Conservation (phyloP, 768 basidiomycete genomes). For the Trametes cingulata region DNA sequence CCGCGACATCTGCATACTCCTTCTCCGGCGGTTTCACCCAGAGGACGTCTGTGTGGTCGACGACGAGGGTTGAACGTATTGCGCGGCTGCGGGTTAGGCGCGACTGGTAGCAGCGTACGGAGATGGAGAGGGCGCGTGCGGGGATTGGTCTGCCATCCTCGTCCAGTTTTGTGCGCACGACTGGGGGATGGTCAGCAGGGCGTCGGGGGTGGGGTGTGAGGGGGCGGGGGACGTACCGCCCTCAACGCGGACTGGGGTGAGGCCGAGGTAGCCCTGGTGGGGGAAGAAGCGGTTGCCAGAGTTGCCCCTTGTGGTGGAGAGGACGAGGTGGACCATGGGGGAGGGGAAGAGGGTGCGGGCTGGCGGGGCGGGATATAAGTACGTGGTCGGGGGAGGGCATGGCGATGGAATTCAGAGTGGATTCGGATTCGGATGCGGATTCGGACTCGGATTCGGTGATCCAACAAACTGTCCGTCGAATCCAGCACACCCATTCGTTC, state of each 20-base stretch:
- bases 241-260: conserved; percentile 78
- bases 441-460: conserved; percentile 18
- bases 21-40: conserved; percentile 66
- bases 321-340: conserved; percentile 70
- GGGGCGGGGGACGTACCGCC: conserved; percentile 51
- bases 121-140: conserved; percentile 66
- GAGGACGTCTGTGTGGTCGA: conserved; percentile 63
- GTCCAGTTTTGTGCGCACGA: conserved; percentile 71
- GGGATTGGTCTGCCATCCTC: conserved; percentile 67
- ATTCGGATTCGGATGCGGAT: conserved; percentile 49
- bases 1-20: conserved; percentile 61
- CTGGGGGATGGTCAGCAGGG: conserved; percentile 35
- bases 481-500: too few species aligned
- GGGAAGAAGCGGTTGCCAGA: conserved; percentile 73
- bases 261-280: conserved; percentile 73
- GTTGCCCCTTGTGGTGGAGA: conserved; percentile 67
- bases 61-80: conserved; percentile 62
- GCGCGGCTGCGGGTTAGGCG: conserved; percentile 57
- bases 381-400: conserved; percentile 46
- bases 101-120: conserved; percentile 84
- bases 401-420: conserved; percentile 3
- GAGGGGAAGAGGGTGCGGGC: conserved; percentile 25
- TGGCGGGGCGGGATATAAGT: conserved; percentile 33
- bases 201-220: not conserved
- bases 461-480: conserved; percentile 3